These are phyloP conservation scores for Metschnikowia picachoensis DNA, from an alignment of 805 yeast species.

Conservation along the genomic window DNA sequence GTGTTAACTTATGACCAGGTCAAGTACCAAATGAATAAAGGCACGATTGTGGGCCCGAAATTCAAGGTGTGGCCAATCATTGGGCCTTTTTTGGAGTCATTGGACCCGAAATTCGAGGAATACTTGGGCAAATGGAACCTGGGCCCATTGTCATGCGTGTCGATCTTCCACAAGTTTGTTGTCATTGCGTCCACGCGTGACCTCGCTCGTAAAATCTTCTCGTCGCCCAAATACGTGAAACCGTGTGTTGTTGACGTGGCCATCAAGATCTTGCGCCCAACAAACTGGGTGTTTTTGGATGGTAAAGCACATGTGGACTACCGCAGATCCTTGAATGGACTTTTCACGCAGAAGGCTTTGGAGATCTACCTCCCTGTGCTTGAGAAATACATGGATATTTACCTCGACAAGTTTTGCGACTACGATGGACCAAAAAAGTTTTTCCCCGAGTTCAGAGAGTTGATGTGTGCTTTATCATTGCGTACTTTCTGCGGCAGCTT, in stretches of 20 bases:
- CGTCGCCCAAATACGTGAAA: conserved; percentile 79
- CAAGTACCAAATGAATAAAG: conserved; percentile 76
- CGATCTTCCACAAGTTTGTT: conserved; percentile 96
- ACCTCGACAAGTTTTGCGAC: conserved; percentile 65
- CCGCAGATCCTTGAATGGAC: conserved; percentile 83
- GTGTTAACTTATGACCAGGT: conserved; percentile 67
- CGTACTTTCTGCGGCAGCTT: conserved; percentile 95
- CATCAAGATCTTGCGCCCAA: conserved; percentile 84
- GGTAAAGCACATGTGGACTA: conserved; percentile 95
- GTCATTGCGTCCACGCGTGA: conserved; percentile 39
- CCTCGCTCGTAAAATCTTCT: conserved; percentile 18
- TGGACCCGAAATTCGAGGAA: conserved; percentile 94
- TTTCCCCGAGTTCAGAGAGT: conserved; percentile 93
- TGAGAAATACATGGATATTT: conserved; percentile 80
- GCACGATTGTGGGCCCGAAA: conserved; percentile 85
- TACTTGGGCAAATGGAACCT: conserved; percentile 91
- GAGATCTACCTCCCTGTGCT: conserved; percentile 79
- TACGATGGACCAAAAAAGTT: conserved; percentile 65
- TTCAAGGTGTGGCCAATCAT: conserved; percentile 91
- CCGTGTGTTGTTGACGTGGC: conserved; percentile 99
- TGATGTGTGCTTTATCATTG: conserved; percentile 90
- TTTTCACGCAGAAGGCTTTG: conserved; percentile 81
- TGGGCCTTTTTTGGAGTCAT: conserved; percentile 91
- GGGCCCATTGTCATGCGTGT: conserved; percentile 93
- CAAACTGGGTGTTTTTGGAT: conserved; percentile 96